Conservation (phyloP, 148 eudicot species). For the Arctostaphylos glauca region DNA sequence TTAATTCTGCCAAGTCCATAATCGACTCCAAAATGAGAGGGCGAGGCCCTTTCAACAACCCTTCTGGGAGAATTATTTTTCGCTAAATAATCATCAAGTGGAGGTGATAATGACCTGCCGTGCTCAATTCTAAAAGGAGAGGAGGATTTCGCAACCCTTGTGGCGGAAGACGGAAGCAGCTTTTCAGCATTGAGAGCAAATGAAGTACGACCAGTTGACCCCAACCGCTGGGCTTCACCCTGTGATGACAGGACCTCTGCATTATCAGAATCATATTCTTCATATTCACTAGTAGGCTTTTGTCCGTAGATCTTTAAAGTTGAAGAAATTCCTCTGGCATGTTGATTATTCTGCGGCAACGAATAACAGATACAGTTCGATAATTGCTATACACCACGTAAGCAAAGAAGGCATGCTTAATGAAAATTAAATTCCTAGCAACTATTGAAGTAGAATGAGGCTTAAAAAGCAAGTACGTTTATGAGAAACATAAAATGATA, state of each 20-base stretch:
- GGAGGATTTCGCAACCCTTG: slow-evolving; percentile 30
- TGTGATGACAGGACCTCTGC: slow-evolving; percentile 36
- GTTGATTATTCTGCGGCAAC: slow-evolving; percentile 40
- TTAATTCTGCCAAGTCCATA: slow-evolving; percentile 39
- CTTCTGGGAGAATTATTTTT: slow-evolving; percentile 51
- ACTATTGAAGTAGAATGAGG: background rate
- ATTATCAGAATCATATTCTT: slow-evolving; percentile 52
- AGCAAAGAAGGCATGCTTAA: background rate
- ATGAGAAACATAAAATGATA: background rate
- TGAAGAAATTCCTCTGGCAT: slow-evolving; percentile 39
- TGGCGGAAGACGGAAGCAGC: slow-evolving; percentile 32
- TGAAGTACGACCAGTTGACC: slow-evolving; percentile 43
- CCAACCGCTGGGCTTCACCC: slow-evolving; percentile 37
- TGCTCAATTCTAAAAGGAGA: slow-evolving; percentile 36
- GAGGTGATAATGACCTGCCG: slow-evolving; percentile 53
- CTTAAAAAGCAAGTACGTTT: background rate
- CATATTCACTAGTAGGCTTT: slow-evolving; percentile 39
- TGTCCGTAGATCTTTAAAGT: slow-evolving; percentile 30
- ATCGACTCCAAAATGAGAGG: slow-evolving; percentile 35
- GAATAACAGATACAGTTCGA: background rate
- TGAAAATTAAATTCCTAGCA: slow-evolving; percentile 9
- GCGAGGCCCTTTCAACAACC: slow-evolving; percentile 43
- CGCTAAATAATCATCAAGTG: slow-evolving; percentile 45
- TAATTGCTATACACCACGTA: no score
- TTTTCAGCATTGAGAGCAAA: slow-evolving; percentile 43